Evolutionary conservation across 163 green algal genomes (phyloP), one percentile per base, ranked within the genome.

Genomic region (Coccomyxa subellipsoidea): DNA sequence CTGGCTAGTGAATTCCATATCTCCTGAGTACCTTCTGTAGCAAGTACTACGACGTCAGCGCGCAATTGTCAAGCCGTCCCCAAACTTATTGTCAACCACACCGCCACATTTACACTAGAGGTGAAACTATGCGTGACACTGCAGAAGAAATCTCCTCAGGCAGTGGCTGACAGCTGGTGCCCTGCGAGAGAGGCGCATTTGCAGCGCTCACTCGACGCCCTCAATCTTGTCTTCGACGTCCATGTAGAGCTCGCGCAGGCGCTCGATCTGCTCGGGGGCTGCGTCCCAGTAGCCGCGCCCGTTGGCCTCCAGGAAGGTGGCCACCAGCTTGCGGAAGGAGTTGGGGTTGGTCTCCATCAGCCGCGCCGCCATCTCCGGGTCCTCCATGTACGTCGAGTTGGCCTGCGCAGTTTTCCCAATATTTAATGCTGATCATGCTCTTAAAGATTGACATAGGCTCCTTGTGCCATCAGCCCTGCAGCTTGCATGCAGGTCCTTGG

Each of bases 161-260:
- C 32, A 77, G 32, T 47, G n/a, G 8, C 2, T 38, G 7, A 53
- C 32, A 77, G 0, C 34, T 77, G 2, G 32, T 25, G 32, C 0
- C 32, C 70, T 77, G 70, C 70, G n/a, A n/a, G n/a, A n/a, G n/a
- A n/a, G n/a, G 7, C 32, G 32, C 10, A n/a, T 38, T 7, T 29
- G 70, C 0, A 38, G 39, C 25, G 9, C 78, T 40, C 77, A 87
- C 37, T 87, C 84, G 0, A 99, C 90, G 54, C 96, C 96, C 93
- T 99, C 96, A 84, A 99, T 99, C 88, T 98, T 96, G 90, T 99
- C 96, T 92, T 99, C 96, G 27, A 99, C 96, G 73, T 99, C 95
- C 70, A 87, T 96, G 92, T 99, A 99, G 84, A 99, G 85, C 90
- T 99, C 88, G 27, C 92, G 85, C 75, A 99, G 92, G 38, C 90